Evolutionary conservation across 768 basidiomycete genomes (phyloP).

Genomic region (Brasilioporus rufonigricans): DNA sequence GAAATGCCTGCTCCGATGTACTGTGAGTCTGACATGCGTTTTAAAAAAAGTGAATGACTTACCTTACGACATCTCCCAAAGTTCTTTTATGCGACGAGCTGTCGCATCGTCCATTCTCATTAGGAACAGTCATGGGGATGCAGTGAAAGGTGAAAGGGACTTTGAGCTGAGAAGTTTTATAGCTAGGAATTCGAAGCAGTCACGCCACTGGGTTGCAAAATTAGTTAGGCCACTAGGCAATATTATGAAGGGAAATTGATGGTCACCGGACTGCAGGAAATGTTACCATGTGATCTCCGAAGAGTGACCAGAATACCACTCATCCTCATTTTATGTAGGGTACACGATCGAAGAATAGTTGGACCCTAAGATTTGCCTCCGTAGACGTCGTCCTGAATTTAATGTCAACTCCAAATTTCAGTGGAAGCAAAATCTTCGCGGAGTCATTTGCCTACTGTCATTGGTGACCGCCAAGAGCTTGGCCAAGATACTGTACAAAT

Average conservation of each 20-base stretch:
- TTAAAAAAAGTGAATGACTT: neutral
- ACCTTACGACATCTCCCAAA: conserved; percentile 37
- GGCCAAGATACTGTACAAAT: neutral
- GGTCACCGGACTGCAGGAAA: neutral
- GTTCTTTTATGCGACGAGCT: conserved; percentile 22
- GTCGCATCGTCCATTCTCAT: neutral
- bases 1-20: conserved; percentile 39
- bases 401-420: neutral
- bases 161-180: too few species aligned
- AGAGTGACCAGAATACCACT: neutral
- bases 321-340: neutral
- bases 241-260: neutral
- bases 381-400: neutral
- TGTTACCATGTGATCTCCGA: neutral
- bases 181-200: neutral
- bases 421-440: neutral
- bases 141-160: neutral
- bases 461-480: too few species aligned
- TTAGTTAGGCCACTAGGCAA: neutral
- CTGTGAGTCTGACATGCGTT: neutral
- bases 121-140: neutral
- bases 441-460: neutral
- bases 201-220: neutral
- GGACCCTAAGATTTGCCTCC: neutral
- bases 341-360: neutral